phyloP scores from a whole-genome alignment of 2,329 filamentous ascomycete species.

The Clonostachys chloroleuca region DNA sequence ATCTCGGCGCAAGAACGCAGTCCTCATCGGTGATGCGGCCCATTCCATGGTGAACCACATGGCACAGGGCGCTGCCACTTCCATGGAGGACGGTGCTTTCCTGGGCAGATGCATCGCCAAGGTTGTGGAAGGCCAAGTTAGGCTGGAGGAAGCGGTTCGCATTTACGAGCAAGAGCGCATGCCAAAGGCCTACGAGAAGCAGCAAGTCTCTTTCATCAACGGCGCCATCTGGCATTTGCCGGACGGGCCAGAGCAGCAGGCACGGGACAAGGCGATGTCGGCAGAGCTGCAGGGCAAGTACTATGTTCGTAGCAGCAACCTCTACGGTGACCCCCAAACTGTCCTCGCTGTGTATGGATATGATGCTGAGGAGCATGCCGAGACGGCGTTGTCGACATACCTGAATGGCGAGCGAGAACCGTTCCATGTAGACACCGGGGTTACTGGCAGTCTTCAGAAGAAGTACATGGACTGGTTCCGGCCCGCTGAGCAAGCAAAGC shows the following conservation, averaged over 20 bases:
- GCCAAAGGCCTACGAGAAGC: not conserved
- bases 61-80: slow-evolving; percentile 3
- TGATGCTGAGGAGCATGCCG: not conserved
- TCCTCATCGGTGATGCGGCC: slow-evolving; percentile 12
- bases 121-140: not conserved
- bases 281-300: not conserved
- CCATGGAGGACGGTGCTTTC: slow-evolving; percentile 4
- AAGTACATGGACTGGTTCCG: not conserved
- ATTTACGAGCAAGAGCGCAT: slow-evolving; percentile 3
- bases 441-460: not conserved
- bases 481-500: not conserved
- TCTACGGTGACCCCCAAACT: not conserved
- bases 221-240: slow-evolving; percentile 5
- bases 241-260: slow-evolving; percentile 3
- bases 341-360: not conserved
- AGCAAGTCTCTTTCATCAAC: not conserved
- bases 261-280: slow-evolving; percentile 1
- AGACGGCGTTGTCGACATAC: not conserved
- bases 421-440: not conserved
- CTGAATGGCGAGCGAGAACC: not conserved
- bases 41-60: slow-evolving; percentile 13
- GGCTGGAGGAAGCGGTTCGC: not conserved
- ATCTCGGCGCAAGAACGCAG: slow-evolving; percentile 2
- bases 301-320: not conserved
- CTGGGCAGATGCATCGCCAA: slow-evolving; percentile 2